Conservation (phyloP, 176 grass and related monocot genomes). For the Aegilops bicornis region DNA sequence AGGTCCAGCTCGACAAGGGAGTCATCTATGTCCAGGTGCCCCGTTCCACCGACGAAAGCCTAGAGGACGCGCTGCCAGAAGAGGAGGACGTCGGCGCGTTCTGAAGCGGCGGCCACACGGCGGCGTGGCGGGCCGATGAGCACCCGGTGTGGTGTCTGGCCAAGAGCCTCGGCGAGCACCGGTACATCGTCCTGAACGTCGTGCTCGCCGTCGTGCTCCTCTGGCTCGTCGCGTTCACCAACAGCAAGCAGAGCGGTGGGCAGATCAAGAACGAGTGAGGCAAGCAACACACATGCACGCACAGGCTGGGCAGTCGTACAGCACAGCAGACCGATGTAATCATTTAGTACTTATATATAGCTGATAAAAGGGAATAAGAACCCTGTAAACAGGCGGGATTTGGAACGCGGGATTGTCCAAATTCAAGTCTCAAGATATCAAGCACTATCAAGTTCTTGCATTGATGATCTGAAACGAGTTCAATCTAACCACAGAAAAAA, state of each 20-base stretch:
- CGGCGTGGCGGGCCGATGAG: neutral
- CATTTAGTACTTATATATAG: neutral
- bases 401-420: neutral
- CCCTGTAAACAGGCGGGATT: neutral
- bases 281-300: too few relatives aligned
- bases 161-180: conserved; percentile 35
- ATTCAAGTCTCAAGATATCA: neutral
- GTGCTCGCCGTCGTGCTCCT: conserved; percentile 48
- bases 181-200: conserved; percentile 50
- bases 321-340: neutral
- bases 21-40: conserved; percentile 58
- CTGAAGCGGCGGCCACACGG: neutral
- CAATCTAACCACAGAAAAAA: too few relatives aligned
- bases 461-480: too few relatives aligned
- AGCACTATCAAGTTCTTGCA: too few relatives aligned
- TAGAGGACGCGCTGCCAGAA: neutral
- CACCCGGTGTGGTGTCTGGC: conserved; percentile 11
- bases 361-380: neutral
- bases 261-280: conserved; percentile 19
- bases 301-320: neutral
- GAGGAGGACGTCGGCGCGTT: neutral
- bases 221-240: conserved; percentile 46
- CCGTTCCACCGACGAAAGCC: neutral
- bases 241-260: conserved; percentile 20
- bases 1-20: conserved; percentile 53